A percentile compares a stretch with the other conserved stretches of the same genome.
Evolutionary conservation across 768 basidiomycete genomes (phyloP).

Genomic region (Termitomyces bulborhizus): DNA sequence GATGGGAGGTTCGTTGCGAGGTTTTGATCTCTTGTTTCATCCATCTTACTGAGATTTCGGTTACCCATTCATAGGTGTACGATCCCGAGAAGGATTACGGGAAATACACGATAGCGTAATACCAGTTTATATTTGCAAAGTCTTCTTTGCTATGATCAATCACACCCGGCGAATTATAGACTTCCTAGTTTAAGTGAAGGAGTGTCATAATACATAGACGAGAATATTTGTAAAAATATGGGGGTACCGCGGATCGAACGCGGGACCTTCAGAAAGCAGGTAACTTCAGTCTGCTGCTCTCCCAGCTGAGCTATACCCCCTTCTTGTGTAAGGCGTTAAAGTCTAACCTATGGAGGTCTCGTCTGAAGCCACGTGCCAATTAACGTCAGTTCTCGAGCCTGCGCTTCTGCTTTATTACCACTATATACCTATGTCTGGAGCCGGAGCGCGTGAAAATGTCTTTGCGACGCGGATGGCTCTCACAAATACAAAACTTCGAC

Average conservation of each 20-base stretch:
- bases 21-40: neutral
- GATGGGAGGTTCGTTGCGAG: slow-evolving; percentile 79
- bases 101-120: slow-evolving; percentile 71
- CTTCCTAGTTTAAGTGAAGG: neutral
- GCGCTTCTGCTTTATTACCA: neutral
- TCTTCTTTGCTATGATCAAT: neutral
- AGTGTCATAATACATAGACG: too few species aligned
- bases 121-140: neutral
- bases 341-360: too few species aligned
- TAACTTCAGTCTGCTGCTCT: slow-evolving; percentile 68
- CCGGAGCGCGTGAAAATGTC: slow-evolving; percentile 86
- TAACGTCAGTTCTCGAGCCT: too few species aligned
- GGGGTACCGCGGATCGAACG: slow-evolving; percentile 77
- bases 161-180: neutral
- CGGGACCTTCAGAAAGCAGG: slow-evolving; percentile 65
- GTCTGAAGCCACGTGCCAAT: too few species aligned
- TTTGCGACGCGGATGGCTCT: slow-evolving; percentile 98
- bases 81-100: slow-evolving; percentile 94
- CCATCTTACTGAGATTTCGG: neutral
- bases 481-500: slow-evolving; percentile 83
- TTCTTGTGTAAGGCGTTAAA: too few species aligned
- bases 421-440: slow-evolving; percentile 65
- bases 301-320: slow-evolving; percentile 72
- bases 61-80: slow-evolving; percentile 66
- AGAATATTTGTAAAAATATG: slow-evolving; percentile 21